phyloP scores from a whole-genome alignment of 108 stramenopile genomes.

The Cyclotella sp. region DNA sequence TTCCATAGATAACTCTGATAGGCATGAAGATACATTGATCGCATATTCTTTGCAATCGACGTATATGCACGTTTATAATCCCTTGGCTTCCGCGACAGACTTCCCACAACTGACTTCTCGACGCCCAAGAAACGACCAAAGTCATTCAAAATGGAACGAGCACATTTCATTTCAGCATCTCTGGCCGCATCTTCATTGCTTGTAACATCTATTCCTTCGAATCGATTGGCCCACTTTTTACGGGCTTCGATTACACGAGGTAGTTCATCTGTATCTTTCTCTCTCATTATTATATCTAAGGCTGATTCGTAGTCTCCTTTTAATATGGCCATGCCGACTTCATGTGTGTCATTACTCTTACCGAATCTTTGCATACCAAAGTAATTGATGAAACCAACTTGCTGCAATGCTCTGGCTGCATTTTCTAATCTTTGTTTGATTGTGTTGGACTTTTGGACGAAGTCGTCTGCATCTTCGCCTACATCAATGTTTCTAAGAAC shows the following conservation, averaged over 20 bases:
- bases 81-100: conserved; percentile 65
- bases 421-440: conserved; percentile 45
- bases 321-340: conserved; percentile 79
- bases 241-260: conserved; percentile 61
- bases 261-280: conserved; percentile 67
- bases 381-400: conserved; percentile 91
- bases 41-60: conserved; percentile 81
- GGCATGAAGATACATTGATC: conserved; percentile 91
- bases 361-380: conserved; percentile 97
- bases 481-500: conserved; percentile 77
- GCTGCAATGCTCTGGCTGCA: conserved; percentile 61
- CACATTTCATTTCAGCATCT: conserved; percentile 67
- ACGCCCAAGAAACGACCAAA: conserved; percentile 76
- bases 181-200: conserved; percentile 46
- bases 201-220: conserved; percentile 55
- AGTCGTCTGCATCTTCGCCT: conserved; percentile 17
- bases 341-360: conserved; percentile 85
- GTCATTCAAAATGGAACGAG: conserved; percentile 47
- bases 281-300: conserved; percentile 84
- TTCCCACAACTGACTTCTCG: conserved; percentile 72
- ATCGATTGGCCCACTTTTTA: conserved; percentile 71
- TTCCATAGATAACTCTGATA: conserved; percentile 92
- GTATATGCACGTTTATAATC: conserved; percentile 86
- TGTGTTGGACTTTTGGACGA: conserved; percentile 9
- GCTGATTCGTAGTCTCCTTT: conserved; percentile 83